Base-by-base conservation (phyloP, 2,329 filamentous ascomycete species). In the Incumbomyces lentus region DNA sequence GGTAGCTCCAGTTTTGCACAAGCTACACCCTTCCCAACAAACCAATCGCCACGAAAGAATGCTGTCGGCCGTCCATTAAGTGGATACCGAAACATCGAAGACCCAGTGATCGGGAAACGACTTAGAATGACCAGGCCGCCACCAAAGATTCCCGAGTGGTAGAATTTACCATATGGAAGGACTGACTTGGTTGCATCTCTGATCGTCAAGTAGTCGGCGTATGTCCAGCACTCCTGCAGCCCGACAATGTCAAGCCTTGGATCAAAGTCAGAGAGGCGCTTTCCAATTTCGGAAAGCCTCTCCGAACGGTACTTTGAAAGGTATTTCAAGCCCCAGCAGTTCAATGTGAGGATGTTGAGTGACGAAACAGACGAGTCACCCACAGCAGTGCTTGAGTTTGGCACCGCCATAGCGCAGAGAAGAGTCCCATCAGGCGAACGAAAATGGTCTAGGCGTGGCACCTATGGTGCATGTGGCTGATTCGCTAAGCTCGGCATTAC, bases 271-370 rank as follows among this genome's bases (percentile, higher is more conserved):
- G 86, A 83, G 52, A 96, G 76, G 53, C 84, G 84, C 53, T 76
- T 80, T 45, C 87, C 90, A 59, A 96, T 95, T 63, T 94, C 86
- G 26, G 74, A 67, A 42, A 96, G 76, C 36, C 92, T 86, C 58
- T 84, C 82, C 54, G 76, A 71, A 55, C 89, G 86, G 55, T 85
- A 77, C 55, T 82, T 81, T 43, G 89, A 82, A 59, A 96, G 74
- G 68, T 80, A 87, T 60, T 93, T 90, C 51, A 96, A 79, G 43
- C 92, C 92, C 90, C 92, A 96, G 78, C 88, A 95, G 68, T 98
- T 98, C 63, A 95, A 78, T 3, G 86, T 92, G 54, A 95, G 70
- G 56, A 96, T 74, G 60, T 84, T 82, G 61, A 96, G 26, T 11
- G 42, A 45, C 16, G 42, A 37, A 3, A 31, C 14, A 14, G 12